These are phyloP conservation scores for Ascochyta koolunga DNA, from an alignment of 2,329 filamentous ascomycete genomes.

Conservation along the genomic window DNA sequence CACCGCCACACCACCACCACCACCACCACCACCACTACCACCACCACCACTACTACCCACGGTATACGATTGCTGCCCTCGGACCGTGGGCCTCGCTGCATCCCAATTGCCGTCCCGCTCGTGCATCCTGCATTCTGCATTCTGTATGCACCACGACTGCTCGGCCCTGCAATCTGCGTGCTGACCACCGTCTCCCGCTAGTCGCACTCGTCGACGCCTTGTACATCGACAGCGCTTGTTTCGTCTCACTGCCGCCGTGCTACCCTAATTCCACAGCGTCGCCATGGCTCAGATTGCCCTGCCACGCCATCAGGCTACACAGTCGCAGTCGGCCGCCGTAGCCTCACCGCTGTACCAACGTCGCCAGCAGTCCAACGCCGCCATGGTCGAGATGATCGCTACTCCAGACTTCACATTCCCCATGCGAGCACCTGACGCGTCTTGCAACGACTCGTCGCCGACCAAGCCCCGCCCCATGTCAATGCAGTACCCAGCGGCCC, in stretches of 20 bases:
- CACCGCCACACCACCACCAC: neutral
- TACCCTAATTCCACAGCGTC: constrained; percentile 28
- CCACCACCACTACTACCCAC: constrained; percentile 9
- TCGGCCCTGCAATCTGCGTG: constrained; percentile 32
- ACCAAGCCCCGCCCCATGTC: constrained; percentile 47
- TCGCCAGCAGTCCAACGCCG: constrained; percentile 39
- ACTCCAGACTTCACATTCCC: constrained; percentile 59
- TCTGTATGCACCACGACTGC: constrained; percentile 31
- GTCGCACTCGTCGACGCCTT: constrained; percentile 42
- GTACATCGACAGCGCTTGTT: constrained; percentile 48
- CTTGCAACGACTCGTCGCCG: constrained; percentile 38
- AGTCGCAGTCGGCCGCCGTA: constrained; percentile 42
- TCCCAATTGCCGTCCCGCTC: constrained; percentile 7
- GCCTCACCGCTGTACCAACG: constrained; percentile 49
- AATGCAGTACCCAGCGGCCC: constrained; percentile 43
- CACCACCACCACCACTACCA: constrained; percentile 5
- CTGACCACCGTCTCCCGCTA: constrained; percentile 36
- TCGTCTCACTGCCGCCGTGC: constrained; percentile 45
- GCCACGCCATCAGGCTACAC: constrained; percentile 50
- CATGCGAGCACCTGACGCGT: constrained; percentile 41
- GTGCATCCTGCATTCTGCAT: constrained; percentile 37
- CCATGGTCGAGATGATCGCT: constrained; percentile 52
- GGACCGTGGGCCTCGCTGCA: no score
- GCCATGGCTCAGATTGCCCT: constrained; percentile 47
- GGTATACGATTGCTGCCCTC: constrained; percentile 7